Evolutionary conservation across 2,329 filamentous ascomycete genomes (phyloP).

Genomic region (Apiospora pterosperma): DNA sequence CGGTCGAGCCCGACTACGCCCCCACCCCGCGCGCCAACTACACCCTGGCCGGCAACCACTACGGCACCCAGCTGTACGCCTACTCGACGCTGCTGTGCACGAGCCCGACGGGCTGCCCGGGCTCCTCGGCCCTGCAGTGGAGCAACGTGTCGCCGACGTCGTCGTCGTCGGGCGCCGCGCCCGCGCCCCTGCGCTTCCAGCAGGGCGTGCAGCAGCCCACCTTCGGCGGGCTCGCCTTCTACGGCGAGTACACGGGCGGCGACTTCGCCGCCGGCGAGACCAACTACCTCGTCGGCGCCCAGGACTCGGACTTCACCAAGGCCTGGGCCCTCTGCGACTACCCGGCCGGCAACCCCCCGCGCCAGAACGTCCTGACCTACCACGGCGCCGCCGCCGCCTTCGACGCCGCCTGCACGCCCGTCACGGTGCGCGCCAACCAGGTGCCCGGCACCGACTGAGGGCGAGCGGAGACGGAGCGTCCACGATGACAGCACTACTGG

Average conservation of each 20-base stretch:
- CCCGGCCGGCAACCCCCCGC: background rate
- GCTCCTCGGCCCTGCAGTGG: background rate
- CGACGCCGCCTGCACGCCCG: conserved; percentile 4
- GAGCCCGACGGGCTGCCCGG: conserved; percentile 1
- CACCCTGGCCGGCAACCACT: conserved; percentile 10
- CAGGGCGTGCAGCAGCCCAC: conserved; percentile 6
- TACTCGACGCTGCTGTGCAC: conserved; percentile 5
- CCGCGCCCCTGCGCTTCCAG: conserved; percentile 6
- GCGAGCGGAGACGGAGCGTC: background rate
- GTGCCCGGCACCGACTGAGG: background rate
- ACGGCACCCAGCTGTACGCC: conserved; percentile 12
- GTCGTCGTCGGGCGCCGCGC: background rate
- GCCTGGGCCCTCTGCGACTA: conserved; percentile 8
- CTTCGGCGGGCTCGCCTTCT: conserved; percentile 11
- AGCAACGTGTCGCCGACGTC: conserved; percentile 3
- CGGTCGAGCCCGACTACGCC: background rate
- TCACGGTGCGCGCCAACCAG: conserved; percentile 5
- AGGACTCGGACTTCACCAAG: conserved; percentile 4
- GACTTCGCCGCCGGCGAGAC: conserved; percentile 9
- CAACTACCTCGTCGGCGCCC: conserved; percentile 9
- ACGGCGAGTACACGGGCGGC: conserved; percentile 10
- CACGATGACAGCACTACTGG: background rate
- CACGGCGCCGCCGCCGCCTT: background rate
- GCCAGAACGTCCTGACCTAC: conserved; percentile 5
- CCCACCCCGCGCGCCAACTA: conserved; percentile 8